phyloP scores from a whole-genome alignment of 192 early-diverging fungal species.

The Backusella tuberculispora region DNA sequence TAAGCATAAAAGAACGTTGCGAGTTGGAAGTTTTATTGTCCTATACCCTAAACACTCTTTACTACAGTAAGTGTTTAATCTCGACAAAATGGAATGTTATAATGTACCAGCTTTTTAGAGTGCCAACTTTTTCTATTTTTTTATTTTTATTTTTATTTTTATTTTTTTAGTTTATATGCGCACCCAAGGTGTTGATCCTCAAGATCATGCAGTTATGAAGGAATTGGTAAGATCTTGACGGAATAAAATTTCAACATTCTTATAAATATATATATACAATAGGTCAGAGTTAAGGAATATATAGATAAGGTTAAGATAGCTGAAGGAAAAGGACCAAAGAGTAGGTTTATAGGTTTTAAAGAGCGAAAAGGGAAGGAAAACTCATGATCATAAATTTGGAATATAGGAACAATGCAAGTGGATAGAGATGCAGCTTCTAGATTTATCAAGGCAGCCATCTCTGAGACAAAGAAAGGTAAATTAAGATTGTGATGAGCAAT shows the following conservation, averaged over 20 bases:
- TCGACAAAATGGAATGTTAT: too few relatives aligned
- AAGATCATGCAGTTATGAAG: conserved; percentile 35
- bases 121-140: background rate
- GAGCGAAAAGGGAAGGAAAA: background rate
- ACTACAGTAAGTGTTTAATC: conserved; percentile 40
- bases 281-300: conserved; percentile 38
- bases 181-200: conserved; percentile 39
- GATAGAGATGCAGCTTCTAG: conserved; percentile 36
- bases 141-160: conserved; percentile 9
- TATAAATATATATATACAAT: background rate
- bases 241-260: background rate
- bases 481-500: background rate
- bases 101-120: background rate
- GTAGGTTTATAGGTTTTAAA: conserved; percentile 3
- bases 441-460: conserved; percentile 33
- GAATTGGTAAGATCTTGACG: conserved; percentile 26
- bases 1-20: conserved; percentile 35
- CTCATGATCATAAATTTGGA: background rate
- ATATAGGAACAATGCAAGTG: conserved; percentile 29
- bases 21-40: conserved; percentile 37
- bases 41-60: conserved; percentile 39
- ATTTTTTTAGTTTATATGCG: conserved; percentile 32
- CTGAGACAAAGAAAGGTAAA: conserved; percentile 4
- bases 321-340: conserved; percentile 28
- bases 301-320: conserved; percentile 37